Evolutionary conservation across 768 basidiomycete genomes (phyloP), one percentile per base, ranked within the genome.

Genomic region (Gymnopilus junonius): DNA sequence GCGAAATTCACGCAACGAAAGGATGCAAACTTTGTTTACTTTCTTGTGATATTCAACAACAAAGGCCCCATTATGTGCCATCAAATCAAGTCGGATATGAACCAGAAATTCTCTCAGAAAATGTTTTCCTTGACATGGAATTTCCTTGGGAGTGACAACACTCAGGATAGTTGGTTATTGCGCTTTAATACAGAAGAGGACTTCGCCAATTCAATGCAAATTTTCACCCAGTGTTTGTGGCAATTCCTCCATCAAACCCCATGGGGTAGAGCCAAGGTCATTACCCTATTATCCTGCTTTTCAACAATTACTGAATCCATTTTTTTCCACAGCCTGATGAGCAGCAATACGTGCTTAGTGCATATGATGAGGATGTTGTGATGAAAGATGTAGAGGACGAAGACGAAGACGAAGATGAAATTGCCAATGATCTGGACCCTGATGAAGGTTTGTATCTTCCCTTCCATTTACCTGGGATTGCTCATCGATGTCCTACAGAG

Each of bases 51-150:
- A 5, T 79, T 83, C 10, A 81, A 74, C 37, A 82, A 83, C 29
- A 80, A 81, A 2, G 83, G 81, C 1, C 75, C 82, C 46, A 64
- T 83, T 29, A 78, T 93, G 48, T 84, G 83, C 25, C 93, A 94
- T 76, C 79, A 77, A 65, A 82, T 94, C 55, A 74, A 80, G 21
- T 78, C 85, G 4, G 83, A 90, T 39, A 89, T 92, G 87, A 94
- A 92, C 68, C 87, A 88, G 68, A 82, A 83, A 35, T 90, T 85
- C 82, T 84, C 89, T 6, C 74, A 75, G 32, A 84, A 83, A 61
- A 83, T 87, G 72, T 73, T 75, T 50, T 92, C 95, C 3, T 83
- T 98, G 69, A 96, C 95, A 31, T 99, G 97, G 93, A 97, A 95
- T 67, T 82, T 94, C 73, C 72, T 84, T 42, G 80, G 80, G 40